Evolutionary conservation across 805 yeast species (phyloP).

Genomic region (Metschnikowia anglica): DNA sequence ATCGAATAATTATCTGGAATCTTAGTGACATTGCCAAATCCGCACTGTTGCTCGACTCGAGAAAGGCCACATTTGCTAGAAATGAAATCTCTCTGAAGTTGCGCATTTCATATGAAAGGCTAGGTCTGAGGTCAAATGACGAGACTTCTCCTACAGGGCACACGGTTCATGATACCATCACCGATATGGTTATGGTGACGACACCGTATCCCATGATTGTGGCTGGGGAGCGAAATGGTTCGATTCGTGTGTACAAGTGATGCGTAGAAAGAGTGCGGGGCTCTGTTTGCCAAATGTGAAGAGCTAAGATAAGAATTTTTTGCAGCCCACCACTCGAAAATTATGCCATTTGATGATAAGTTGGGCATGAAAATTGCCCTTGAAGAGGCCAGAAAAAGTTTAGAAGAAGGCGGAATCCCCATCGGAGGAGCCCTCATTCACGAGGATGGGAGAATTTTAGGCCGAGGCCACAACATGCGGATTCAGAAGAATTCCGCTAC

Average conservation of each 20-base stretch:
- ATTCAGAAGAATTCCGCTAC: slow-evolving; percentile 82
- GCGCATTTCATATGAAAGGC: slow-evolving; percentile 19
- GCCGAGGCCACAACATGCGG: slow-evolving; percentile 88
- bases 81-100: slow-evolving; percentile 17
- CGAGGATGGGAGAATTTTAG: slow-evolving; percentile 77
- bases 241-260: slow-evolving; percentile 56
- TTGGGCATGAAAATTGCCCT: slow-evolving; percentile 68
- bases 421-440: slow-evolving; percentile 75
- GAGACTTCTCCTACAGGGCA: not conserved
- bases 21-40: slow-evolving; percentile 16
- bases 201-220: slow-evolving; percentile 60
- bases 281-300: slow-evolving; percentile 1
- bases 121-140: not conserved
- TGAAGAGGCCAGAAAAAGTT: slow-evolving; percentile 68
- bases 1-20: slow-evolving; percentile 32
- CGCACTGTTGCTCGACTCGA: slow-evolving; percentile 3
- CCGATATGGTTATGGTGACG: slow-evolving; percentile 45
- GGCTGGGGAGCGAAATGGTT: slow-evolving; percentile 67
- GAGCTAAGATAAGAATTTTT: not conserved
- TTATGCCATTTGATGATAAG: slow-evolving; percentile 58
- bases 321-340: not conserved
- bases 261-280: slow-evolving; percentile 4
- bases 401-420: slow-evolving; percentile 86
- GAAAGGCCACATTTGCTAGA: slow-evolving; percentile 11
- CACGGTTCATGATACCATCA: slow-evolving; percentile 50